Evolutionary conservation across 192 early-diverging fungal genomes (phyloP).

Genomic region (Chytriomyces sp.): DNA sequence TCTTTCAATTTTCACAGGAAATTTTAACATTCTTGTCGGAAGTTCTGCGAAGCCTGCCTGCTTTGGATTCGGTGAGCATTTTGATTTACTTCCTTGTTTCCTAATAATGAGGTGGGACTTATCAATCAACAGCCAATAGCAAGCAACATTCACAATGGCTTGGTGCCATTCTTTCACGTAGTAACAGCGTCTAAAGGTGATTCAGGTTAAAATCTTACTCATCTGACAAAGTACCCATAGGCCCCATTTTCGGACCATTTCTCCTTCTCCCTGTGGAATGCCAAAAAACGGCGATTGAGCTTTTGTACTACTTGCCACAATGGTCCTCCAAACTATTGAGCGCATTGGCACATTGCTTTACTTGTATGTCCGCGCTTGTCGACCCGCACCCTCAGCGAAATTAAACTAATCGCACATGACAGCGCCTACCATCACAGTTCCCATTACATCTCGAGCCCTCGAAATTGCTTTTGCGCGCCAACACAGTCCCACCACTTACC

Average conservation of each 20-base stretch:
- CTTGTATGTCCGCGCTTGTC: background rate
- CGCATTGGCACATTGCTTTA: constrained; percentile 6
- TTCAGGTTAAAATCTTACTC: background rate
- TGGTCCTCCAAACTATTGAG: constrained; percentile 8
- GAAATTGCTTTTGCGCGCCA: constrained; percentile 13
- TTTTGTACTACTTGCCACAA: constrained; percentile 3
- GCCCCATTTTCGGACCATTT: constrained; percentile 15
- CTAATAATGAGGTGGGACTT: background rate
- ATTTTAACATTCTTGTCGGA: constrained; percentile 11
- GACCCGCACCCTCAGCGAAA: background rate
- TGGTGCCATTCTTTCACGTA: constrained; percentile 18
- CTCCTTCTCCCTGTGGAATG: constrained; percentile 4
- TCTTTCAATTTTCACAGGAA: background rate
- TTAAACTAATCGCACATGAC: background rate
- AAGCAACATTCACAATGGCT: background rate
- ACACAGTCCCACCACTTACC: background rate
- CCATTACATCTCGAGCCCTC: constrained; percentile 1
- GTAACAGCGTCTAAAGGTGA: background rate
- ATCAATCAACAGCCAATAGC: background rate
- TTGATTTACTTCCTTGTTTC: background rate
- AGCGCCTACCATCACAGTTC: background rate
- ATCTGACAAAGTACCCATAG: background rate
- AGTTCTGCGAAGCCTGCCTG: background rate
- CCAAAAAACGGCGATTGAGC: constrained; percentile 11
- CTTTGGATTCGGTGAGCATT: background rate